These are phyloP conservation scores for Silene noctiflora DNA, from an alignment of 179 eudicot species.

Conservation along the genomic window DNA sequence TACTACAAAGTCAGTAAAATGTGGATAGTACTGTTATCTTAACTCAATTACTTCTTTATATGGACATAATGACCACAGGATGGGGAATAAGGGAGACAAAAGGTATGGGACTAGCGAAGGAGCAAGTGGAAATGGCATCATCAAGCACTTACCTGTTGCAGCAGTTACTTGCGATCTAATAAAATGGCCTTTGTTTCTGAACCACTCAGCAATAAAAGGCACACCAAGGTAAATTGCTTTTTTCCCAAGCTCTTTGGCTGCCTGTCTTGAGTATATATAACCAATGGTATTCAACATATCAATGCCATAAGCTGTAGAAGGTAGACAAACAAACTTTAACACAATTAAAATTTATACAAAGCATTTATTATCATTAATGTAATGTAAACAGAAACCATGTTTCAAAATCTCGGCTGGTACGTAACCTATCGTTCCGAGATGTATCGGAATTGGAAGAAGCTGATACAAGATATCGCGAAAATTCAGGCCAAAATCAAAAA, in stretches of 20 bases:
- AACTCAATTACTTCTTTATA: neutral
- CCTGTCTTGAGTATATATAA: conserved; percentile 90
- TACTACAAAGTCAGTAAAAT: neutral
- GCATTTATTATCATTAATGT: neutral
- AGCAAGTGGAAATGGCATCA: conserved; percentile 9
- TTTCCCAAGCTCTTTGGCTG: conserved; percentile 97
- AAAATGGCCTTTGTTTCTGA: conserved; percentile 94
- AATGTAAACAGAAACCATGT: neutral
- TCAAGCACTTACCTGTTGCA: conserved; percentile 69
- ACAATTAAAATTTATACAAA: conserved; percentile 2
- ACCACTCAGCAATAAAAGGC: conserved; percentile 98
- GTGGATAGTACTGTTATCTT: neutral
- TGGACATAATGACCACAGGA: neutral
- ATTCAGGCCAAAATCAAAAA: neutral
- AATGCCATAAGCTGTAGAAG: conserved; percentile 81
- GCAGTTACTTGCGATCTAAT: conserved; percentile 98
- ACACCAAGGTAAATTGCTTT: conserved; percentile 84
- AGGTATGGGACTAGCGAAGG: conserved; percentile 1
- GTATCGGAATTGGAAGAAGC: neutral
- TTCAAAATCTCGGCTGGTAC: neutral
- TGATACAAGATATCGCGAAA: neutral
- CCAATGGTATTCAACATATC: conserved; percentile 98
- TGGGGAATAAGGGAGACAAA: conserved; percentile 7
- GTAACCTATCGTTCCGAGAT: neutral
- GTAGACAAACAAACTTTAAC: conserved; percentile 16